phyloP scores from a whole-genome alignment of 2,329 filamentous ascomycete genomes.

The Claviceps arundinis region DNA sequence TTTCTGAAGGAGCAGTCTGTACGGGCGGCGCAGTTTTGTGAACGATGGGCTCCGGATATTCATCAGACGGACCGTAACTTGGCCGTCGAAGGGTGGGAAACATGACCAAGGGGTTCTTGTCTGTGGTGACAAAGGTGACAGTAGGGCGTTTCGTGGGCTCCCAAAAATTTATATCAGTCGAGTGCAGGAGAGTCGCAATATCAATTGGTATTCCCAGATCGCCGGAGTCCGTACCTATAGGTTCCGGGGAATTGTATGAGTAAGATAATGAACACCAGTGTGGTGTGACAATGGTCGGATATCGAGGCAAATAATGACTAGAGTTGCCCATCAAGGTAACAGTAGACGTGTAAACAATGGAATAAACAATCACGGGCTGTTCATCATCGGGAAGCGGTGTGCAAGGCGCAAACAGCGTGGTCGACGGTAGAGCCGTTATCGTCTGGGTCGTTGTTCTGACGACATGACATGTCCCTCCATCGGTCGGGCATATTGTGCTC shows the following conservation, averaged over 20 bases:
- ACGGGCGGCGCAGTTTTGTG: conserved; percentile 9
- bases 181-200: neutral
- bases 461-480: neutral
- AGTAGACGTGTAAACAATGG: conserved; percentile 35
- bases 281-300: conserved; percentile 26
- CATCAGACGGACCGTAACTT: conserved; percentile 11
- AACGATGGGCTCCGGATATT: conserved; percentile 1
- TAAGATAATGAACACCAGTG: conserved; percentile 18
- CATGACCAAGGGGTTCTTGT: conserved; percentile 41
- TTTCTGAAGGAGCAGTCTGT: neutral
- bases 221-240: neutral
- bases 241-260: neutral
- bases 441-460: neutral
- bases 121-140: conserved; percentile 36
- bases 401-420: conserved; percentile 16
- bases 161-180: neutral
- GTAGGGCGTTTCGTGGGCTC: neutral
- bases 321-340: conserved; percentile 34
- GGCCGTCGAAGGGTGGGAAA: conserved; percentile 25
- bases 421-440: neutral
- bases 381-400: conserved; percentile 14
- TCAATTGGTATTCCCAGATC: neutral
- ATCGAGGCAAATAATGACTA: conserved; percentile 33
- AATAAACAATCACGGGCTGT: conserved; percentile 26
- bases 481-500: neutral